A percentile compares a stretch with the other conserved stretches of the same genome.
Evolutionary conservation across 1,139 yeast genomes (phyloP).

Genomic region (Pichia sp.): DNA sequence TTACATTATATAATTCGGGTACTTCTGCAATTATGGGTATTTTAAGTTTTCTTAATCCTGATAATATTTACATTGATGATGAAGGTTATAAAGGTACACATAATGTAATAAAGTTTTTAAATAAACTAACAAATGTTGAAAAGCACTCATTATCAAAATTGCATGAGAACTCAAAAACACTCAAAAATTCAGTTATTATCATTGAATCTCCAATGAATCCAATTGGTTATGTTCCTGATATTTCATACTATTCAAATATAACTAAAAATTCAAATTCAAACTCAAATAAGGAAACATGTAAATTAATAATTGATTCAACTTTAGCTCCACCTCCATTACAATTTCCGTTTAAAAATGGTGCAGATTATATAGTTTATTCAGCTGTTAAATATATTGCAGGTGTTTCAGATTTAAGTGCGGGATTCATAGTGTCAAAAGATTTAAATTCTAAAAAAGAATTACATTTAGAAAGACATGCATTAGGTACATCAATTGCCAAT

Average conservation of each 20-base stretch:
- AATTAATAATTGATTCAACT: slow-evolving; percentile 70
- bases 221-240: slow-evolving; percentile 61
- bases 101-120: slow-evolving; percentile 58
- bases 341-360: slow-evolving; percentile 75
- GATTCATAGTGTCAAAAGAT: slow-evolving; percentile 62
- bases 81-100: slow-evolving; percentile 78
- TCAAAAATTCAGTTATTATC: slow-evolving; percentile 70
- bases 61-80: slow-evolving; percentile 61
- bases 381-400: slow-evolving; percentile 93
- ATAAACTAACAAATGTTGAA: slow-evolving; percentile 55
- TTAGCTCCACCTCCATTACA: slow-evolving; percentile 92
- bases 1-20: slow-evolving; percentile 73
- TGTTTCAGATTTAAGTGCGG: slow-evolving; percentile 84
- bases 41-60: slow-evolving; percentile 65
- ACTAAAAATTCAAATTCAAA: slow-evolving; percentile 47
- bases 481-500: slow-evolving; percentile 78
- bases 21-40: slow-evolving; percentile 78
- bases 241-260: slow-evolving; percentile 51
- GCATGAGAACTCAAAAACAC: slow-evolving; percentile 23
- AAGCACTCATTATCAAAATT: slow-evolving; percentile 45
- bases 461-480: slow-evolving; percentile 54
- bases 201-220: slow-evolving; percentile 90
- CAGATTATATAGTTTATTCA: slow-evolving; percentile 80
- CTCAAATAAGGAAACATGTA: slow-evolving; percentile 33
- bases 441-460: slow-evolving; percentile 39